Evolutionary conservation across 2,329 filamentous ascomycete species (phyloP).

Genomic region (Aspergillus costaricaensis): DNA sequence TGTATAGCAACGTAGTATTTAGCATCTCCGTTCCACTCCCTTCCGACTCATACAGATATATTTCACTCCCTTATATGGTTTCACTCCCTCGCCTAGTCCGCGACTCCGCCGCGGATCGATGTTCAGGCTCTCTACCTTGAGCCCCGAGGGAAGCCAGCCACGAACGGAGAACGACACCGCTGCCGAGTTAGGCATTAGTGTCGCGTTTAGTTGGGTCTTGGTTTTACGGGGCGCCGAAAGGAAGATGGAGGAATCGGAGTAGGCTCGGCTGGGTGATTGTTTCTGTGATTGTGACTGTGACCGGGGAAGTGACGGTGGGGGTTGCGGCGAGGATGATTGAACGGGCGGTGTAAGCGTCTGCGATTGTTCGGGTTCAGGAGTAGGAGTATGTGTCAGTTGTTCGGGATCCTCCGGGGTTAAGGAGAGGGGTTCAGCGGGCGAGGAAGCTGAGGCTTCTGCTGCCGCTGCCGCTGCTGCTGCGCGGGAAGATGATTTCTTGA

Average conservation of each 20-base stretch:
- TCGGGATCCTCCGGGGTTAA: not conserved
- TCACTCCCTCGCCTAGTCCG: constrained; percentile 82
- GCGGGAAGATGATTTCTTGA: constrained; percentile 35
- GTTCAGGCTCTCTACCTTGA: constrained; percentile 63
- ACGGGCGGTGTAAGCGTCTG: constrained; percentile 13
- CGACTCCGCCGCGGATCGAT: constrained; percentile 75
- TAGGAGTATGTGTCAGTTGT: constrained; percentile 1
- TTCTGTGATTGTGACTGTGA: constrained; percentile 23
- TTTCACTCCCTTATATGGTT: constrained; percentile 97
- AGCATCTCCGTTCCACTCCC: constrained; percentile 51
- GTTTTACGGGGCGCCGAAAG: constrained; percentile 31
- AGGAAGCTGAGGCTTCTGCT: constrained; percentile 8
- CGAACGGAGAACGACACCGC: constrained; percentile 66
- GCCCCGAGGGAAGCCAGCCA: constrained; percentile 65
- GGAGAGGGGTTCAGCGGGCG: constrained; percentile 13
- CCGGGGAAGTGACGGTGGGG: constrained; percentile 12
- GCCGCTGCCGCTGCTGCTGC: constrained; percentile 13
- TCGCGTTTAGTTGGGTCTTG: constrained; percentile 66
- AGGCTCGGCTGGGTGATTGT: constrained; percentile 8
- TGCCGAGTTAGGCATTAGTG: constrained; percentile 77
- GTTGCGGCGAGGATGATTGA: constrained; percentile 16
- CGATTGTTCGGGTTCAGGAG: constrained; percentile 13
- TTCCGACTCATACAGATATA: constrained; percentile 74
- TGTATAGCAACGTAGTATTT: not conserved
- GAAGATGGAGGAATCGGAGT: constrained; percentile 21